A percentile compares a stretch with the other conserved stretches of the same genome.
Conservation (phyloP, 129 eudicot species). For the Deinandra increscens region DNA sequence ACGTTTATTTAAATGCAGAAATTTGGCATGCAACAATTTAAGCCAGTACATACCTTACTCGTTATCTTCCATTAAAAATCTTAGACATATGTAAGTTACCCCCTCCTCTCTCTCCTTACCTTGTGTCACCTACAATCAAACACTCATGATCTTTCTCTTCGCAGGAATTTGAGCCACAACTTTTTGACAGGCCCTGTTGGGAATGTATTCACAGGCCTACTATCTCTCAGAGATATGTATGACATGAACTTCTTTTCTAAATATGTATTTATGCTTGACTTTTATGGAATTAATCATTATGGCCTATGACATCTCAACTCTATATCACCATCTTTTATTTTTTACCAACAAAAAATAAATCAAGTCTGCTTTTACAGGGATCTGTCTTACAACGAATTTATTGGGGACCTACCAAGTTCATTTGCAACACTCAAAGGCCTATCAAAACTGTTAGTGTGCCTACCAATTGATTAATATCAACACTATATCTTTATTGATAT, state of each 20-base stretch:
- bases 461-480: constrained; percentile 12
- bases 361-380: constrained; percentile 57
- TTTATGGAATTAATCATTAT: neutral
- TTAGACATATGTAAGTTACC: constrained; percentile 72
- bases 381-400: constrained; percentile 72
- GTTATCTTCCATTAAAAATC: constrained; percentile 49
- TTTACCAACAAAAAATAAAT: neutral
- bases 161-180: constrained; percentile 95
- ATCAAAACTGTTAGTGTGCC: constrained; percentile 60
- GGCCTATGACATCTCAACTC: constrained; percentile 9
- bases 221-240: constrained; percentile 66
- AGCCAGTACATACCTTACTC: constrained; percentile 66
- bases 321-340: neutral
- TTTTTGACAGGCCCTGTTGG: constrained; percentile 68
- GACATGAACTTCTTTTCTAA: constrained; percentile 23
- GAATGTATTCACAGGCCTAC: constrained; percentile 66
- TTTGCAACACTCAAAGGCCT: constrained; percentile 57
- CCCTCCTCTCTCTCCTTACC: neutral
- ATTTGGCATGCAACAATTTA: constrained; percentile 77
- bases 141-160: constrained; percentile 23
- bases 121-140: constrained; percentile 16
- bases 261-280: constrained; percentile 11
- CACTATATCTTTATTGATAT: neutral
- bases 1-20: constrained; percentile 43
- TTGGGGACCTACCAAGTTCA: constrained; percentile 83